Conservation (phyloP, 768 basidiomycete genomes). For the Lactarius evosmus region DNA sequence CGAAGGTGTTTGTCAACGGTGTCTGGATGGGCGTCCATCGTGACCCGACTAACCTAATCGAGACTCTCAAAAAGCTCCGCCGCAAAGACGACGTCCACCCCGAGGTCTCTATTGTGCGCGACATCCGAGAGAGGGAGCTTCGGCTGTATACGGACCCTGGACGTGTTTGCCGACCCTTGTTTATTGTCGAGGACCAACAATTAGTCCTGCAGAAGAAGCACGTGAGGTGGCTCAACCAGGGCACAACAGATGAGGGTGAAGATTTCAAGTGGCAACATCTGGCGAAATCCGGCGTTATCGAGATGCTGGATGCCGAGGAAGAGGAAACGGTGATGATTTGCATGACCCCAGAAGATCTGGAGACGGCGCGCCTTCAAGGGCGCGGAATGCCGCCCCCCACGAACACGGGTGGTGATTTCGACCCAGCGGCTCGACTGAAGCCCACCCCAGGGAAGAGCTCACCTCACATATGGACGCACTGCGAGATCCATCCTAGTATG, state of each 20-base stretch:
- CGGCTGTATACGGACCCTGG: slow-evolving; percentile 96
- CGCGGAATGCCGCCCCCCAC: slow-evolving; percentile 53
- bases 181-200: slow-evolving; percentile 93
- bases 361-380: slow-evolving; percentile 65
- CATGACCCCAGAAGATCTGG: slow-evolving; percentile 96
- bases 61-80: slow-evolving; percentile 88
- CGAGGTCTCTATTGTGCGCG: slow-evolving; percentile 96
- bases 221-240: slow-evolving; percentile 64
- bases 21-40: slow-evolving; percentile 99
- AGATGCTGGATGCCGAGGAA: slow-evolving; percentile 95
- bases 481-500: slow-evolving; percentile 99
- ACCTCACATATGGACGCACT: slow-evolving; percentile 91
- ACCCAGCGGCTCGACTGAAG: slow-evolving; percentile 87
- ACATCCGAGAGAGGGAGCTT: slow-evolving; percentile 93
- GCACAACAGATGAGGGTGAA: slow-evolving; percentile 49
- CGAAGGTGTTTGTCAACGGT: slow-evolving; percentile 98
- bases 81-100: slow-evolving; percentile 93
- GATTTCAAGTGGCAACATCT: slow-evolving; percentile 75
- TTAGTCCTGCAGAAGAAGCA: slow-evolving; percentile 82
- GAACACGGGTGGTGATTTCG: slow-evolving; percentile 61
- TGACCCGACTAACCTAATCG: slow-evolving; percentile 87
- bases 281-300: slow-evolving; percentile 84
- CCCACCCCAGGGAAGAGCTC: slow-evolving; percentile 60
- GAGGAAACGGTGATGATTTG: slow-evolving; percentile 99
- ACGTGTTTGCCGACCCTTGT: slow-evolving; percentile 93